Percentiles rank a stretch among this genome's conserved stretches.
These are phyloP conservation scores for Acer yangbiense DNA, from an alignment of 345 rosid genomes.

Conservation along the genomic window DNA sequence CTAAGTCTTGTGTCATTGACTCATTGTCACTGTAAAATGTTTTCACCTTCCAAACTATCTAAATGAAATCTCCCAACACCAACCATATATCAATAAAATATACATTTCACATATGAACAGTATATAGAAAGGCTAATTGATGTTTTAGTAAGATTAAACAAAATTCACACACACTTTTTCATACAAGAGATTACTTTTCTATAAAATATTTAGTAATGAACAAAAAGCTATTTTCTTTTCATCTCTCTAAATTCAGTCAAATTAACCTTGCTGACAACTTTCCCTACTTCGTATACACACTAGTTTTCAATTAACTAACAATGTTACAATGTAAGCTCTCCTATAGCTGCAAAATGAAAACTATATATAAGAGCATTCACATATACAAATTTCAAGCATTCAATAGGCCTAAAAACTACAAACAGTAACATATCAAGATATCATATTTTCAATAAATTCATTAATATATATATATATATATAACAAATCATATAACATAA, in stretches of 20 bases:
- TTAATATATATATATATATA: neutral
- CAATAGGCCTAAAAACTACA: neutral
- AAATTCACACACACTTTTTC: neutral
- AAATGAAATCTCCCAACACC: neutral
- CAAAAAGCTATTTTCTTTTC: neutral
- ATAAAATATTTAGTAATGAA: neutral
- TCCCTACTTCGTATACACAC: neutral
- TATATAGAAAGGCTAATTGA: neutral
- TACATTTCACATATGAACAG: neutral
- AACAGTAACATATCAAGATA: neutral
- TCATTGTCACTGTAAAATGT: neutral
- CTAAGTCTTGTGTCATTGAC: neutral
- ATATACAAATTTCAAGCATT: neutral
- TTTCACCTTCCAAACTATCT: neutral
- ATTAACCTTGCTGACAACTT: neutral
- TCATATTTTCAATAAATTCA: neutral
- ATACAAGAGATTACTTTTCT: too few species aligned
- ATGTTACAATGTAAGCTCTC: neutral
- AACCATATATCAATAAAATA: neutral
- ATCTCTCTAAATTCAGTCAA: neutral
- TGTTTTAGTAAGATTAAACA: slow-evolving; percentile 1
- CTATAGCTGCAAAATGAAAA: neutral
- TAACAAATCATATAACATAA: neutral
- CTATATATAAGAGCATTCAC: neutral
- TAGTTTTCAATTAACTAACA: neutral